Percentiles rank a stretch among this genome's conserved stretches.
Conservation (phyloP, 2,329 filamentous ascomycete genomes). For the Xylaria sp. region DNA sequence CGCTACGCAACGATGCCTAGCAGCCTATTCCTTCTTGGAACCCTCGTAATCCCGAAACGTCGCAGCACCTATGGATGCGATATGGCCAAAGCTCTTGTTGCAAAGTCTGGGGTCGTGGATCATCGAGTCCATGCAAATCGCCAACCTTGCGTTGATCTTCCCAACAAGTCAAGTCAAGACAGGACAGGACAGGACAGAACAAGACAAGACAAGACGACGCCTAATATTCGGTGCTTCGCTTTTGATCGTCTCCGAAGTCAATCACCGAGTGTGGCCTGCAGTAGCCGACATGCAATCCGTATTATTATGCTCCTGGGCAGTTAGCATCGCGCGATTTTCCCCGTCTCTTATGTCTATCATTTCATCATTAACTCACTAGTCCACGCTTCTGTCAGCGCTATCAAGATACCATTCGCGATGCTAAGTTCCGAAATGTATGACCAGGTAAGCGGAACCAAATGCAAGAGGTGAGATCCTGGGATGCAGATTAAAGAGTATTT, state of each 20-base stretch:
- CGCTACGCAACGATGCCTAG: background rate
- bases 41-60: background rate
- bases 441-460: background rate
- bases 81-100: background rate
- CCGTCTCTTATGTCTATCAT: background rate
- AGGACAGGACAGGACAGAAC: no score
- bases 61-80: background rate
- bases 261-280: background rate
- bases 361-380: constrained; percentile 3
- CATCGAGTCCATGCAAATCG: background rate
- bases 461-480: background rate
- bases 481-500: background rate
- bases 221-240: background rate
- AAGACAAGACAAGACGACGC: no score
- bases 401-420: background rate
- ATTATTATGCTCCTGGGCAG: background rate
- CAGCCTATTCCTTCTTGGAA: background rate
- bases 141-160: background rate
- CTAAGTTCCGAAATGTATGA: background rate
- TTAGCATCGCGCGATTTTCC: constrained; percentile 1
- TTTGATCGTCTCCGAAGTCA: background rate
- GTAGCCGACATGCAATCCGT: background rate
- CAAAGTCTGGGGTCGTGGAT: background rate
- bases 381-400: background rate
- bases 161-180: background rate